phyloP scores from a whole-genome alignment of 73 alveolate genomes.

The Durusdinium trenchii region DNA sequence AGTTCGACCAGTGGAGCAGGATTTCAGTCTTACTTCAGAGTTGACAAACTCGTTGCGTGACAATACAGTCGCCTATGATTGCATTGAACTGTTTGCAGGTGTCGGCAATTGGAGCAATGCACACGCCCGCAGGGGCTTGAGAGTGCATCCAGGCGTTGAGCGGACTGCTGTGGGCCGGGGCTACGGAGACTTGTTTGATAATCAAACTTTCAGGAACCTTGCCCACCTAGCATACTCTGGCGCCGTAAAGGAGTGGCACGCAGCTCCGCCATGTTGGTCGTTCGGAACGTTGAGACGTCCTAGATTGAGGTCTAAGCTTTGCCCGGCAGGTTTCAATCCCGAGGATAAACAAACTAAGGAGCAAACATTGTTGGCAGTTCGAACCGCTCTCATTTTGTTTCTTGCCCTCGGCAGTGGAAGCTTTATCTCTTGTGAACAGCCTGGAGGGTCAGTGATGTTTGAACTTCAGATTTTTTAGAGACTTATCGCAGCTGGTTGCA shows the following conservation, averaged over 20 bases:
- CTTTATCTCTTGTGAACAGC: constrained; percentile 21
- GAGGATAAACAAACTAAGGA: background rate
- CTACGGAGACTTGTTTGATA: background rate
- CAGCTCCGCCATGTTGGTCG: background rate
- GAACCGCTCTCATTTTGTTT: background rate
- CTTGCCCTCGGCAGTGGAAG: background rate
- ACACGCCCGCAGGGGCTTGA: background rate
- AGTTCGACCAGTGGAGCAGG: too few species aligned
- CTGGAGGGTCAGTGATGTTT: constrained; percentile 23
- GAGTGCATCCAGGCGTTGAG: background rate
- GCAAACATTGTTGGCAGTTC: background rate
- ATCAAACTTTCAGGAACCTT: background rate
- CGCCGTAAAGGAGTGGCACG: background rate
- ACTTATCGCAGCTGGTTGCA: background rate
- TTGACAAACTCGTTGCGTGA: too few species aligned
- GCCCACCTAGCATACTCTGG: background rate
- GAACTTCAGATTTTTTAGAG: background rate
- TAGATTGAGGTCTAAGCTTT: background rate
- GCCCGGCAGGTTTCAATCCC: background rate
- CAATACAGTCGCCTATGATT: background rate
- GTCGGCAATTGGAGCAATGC: background rate
- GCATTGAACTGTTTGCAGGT: background rate
- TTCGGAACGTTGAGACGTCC: background rate
- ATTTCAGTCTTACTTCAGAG: too few species aligned
- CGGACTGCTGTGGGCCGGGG: background rate